Evolutionary conservation across 495 filamentous ascomycete genomes (phyloP), one percentile per base, ranked within the genome.

Genomic region (Podospora pseudoanserina): DNA sequence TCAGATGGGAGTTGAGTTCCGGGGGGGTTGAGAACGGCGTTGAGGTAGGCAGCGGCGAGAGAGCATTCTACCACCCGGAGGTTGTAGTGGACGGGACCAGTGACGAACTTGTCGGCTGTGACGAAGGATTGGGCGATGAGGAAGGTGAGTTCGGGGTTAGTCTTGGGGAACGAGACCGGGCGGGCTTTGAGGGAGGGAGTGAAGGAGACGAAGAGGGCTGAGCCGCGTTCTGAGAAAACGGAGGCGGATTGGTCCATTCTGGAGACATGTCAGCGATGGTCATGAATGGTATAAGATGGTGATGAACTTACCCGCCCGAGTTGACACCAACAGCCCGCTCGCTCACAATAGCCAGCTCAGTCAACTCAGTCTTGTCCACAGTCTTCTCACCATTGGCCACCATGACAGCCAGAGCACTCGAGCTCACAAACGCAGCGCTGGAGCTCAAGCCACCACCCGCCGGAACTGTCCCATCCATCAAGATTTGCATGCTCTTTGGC

Each of bases 241-340:
- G 93, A 97, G 28, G 95, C 95, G n/a, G 93, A 90, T 80, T 99
- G 96, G 77, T 99, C 95, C 95, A 99, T 98, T 59, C 87, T 89
- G 60, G 60, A 30, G 9, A n/a, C 4, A 32, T 19, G 1, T n/a
- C 28, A 63, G 70, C 39, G 6, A 11, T 49, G 13, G 9, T 49
- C 15, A 1, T 49, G 13, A 49, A 49, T 3, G 39, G 4, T 32
- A 32, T 32, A 6, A 11, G 39, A 49, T 49, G 39, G 3, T 32
- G 4, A 32, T 28, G 32, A 4, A 82, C 88, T 81, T 80, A 92
- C 88, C 94, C 95, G 75, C 95, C 95, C 5, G 93, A 96, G 77
- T 97, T 97, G 55, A 99, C 96, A 32, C 95, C 95, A 5, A 97
- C 96, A 16, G 92, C 90, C 30, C 96, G 85, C 80, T 99, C 95